Conservation (phyloP, 2,329 filamentous ascomycete genomes). For the Curvularia eragrostidis region DNA sequence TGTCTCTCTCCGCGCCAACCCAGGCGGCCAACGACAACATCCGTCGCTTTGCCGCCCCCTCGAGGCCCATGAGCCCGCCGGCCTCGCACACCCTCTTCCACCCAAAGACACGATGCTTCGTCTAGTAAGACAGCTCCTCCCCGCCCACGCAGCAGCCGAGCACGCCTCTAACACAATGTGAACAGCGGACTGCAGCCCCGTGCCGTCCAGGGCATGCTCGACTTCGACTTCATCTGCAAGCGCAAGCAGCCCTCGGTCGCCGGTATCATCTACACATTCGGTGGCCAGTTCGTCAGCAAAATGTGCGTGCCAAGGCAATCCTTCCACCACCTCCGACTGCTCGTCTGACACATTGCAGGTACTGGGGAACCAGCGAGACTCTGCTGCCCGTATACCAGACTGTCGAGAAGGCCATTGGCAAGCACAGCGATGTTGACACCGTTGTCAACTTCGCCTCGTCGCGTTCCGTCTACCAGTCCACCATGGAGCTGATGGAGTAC, state of each 20-base stretch:
- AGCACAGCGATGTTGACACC: constrained; percentile 96
- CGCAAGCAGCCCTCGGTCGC: constrained; percentile 93
- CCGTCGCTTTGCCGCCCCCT: constrained; percentile 91
- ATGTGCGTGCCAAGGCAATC: constrained; percentile 65
- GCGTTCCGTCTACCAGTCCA: constrained; percentile 97
- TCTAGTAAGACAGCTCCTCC: constrained; percentile 70
- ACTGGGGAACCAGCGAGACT: constrained; percentile 99
- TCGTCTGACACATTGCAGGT: constrained; percentile 56
- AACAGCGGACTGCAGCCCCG: constrained; percentile 88
- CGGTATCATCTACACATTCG: constrained; percentile 99
- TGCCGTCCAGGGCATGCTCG: constrained; percentile 71
- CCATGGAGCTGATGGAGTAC: constrained; percentile 96
- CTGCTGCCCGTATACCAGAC: constrained; percentile 98
- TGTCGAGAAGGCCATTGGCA: constrained; percentile 87
- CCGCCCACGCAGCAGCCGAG: constrained; percentile 2
- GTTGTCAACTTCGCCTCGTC: constrained; percentile 99
- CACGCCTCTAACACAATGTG: constrained; percentile 29
- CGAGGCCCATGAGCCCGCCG: constrained; percentile 87
- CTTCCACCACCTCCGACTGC: constrained; percentile 8
- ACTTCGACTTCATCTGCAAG: constrained; percentile 99
- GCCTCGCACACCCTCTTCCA: constrained; percentile 93
- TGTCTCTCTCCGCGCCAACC: constrained; percentile 53
- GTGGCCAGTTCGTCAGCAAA: constrained; percentile 99
- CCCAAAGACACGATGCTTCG: constrained; percentile 99
- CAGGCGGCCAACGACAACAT: constrained; percentile 94